Conservation (phyloP, 306 rosid genomes). For the Prunus salicina region DNA sequence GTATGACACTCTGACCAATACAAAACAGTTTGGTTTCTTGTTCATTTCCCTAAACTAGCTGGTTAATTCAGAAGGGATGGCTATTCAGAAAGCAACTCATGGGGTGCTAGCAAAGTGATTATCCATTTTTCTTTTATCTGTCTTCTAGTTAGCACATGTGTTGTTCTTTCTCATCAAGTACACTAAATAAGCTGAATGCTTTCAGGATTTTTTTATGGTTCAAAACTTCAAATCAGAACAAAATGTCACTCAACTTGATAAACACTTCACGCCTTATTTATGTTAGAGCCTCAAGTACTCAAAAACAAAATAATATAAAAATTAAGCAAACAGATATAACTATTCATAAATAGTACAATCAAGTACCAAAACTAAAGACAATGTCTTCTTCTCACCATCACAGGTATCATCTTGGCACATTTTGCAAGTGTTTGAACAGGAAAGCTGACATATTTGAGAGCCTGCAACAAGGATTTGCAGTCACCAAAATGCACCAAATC, state of each 20-base stretch:
- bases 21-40: neutral
- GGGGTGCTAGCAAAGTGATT: neutral
- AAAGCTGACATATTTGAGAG: constrained; percentile 96
- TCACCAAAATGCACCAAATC: constrained; percentile 7
- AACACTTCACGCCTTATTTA: neutral
- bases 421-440: constrained; percentile 97
- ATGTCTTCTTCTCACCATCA: constrained; percentile 64
- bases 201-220: neutral
- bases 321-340: neutral
- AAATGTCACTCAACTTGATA: neutral
- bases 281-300: neutral
- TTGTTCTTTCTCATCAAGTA: neutral
- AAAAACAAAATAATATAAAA: neutral
- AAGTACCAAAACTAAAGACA: neutral
- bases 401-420: constrained; percentile 98
- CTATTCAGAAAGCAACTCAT: neutral
- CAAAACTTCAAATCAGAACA: neutral
- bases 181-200: neutral
- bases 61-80: neutral
- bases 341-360: neutral
- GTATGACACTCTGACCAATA: neutral
- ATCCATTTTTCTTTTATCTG: neutral
- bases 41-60: neutral
- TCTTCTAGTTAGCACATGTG: neutral
- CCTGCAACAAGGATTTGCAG: constrained; percentile 47